Percentiles rank a stretch among this genome's conserved stretches.
Conservation (phyloP, 805 yeast species). For the Torulaspora quercuum region DNA sequence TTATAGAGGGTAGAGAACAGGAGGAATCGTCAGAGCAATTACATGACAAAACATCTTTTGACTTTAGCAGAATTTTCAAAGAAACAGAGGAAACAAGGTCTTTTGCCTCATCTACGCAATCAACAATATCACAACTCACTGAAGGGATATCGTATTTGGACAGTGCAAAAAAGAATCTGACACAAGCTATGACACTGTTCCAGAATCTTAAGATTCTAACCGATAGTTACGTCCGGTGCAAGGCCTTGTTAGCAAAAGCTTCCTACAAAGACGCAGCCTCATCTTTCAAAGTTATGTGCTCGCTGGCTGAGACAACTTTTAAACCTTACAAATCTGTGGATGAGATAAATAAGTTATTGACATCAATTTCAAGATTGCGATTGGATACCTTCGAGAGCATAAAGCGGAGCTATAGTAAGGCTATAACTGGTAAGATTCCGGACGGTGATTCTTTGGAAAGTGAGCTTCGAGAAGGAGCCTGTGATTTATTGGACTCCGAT, state of each 20-base stretch:
- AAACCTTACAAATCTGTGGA: constrained; percentile 78
- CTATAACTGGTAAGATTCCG: constrained; percentile 17
- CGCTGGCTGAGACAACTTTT: constrained; percentile 31
- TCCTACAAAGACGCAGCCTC: constrained; percentile 29
- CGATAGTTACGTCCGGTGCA: constrained; percentile 37
- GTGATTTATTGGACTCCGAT: constrained; percentile 64
- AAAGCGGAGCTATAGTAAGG: constrained; percentile 19
- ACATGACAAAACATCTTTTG: constrained; percentile 18
- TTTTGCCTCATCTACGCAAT: constrained; percentile 72
- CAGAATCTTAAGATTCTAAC: constrained; percentile 84
- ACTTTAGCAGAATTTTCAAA: constrained; percentile 39
- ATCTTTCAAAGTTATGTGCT: constrained; percentile 34
- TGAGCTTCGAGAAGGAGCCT: constrained; percentile 53
- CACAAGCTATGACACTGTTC: constrained; percentile 77
- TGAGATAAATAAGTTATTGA: constrained; percentile 42
- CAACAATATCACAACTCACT: constrained; percentile 65
- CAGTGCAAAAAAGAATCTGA: constrained; percentile 77
- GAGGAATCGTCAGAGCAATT: constrained; percentile 3
- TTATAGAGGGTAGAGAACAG: constrained; percentile 40
- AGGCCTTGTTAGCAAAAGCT: constrained; percentile 13
- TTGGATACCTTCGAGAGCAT: constrained; percentile 28
- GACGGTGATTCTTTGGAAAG: constrained; percentile 20
- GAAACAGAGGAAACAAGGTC: constrained; percentile 66
- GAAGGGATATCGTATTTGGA: constrained; percentile 74
- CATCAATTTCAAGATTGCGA: constrained; percentile 28